phyloP scores from a whole-genome alignment of 164 flowering plant genomes.

The Macadamia integrifolia region DNA sequence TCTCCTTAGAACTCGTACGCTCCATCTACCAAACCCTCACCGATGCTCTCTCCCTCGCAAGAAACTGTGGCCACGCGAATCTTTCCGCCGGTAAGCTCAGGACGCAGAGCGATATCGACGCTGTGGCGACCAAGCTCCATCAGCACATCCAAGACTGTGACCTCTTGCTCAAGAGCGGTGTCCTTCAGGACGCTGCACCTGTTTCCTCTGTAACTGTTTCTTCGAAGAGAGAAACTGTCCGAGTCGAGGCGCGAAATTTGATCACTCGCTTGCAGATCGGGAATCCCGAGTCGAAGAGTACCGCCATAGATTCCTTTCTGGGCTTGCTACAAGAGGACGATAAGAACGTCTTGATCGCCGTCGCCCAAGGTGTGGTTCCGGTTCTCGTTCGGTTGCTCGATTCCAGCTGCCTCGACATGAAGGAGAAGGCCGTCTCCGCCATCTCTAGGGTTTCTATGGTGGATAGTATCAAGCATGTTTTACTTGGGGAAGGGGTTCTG shows the following conservation, averaged over 20 bases:
- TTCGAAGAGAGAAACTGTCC: slow-evolving; percentile 40
- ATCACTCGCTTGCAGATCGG: slow-evolving; percentile 86
- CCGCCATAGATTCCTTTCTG: slow-evolving; percentile 61
- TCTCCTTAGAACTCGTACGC: slow-evolving; percentile 39
- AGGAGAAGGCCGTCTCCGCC: slow-evolving; percentile 65
- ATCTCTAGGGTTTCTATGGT: slow-evolving; percentile 69
- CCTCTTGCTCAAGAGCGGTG: slow-evolving; percentile 50
- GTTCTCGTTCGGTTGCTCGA: slow-evolving; percentile 63
- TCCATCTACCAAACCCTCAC: slow-evolving; percentile 33
- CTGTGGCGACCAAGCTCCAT: slow-evolving; percentile 38
- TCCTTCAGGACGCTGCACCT: slow-evolving; percentile 30
- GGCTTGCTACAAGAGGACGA: slow-evolving; percentile 60
- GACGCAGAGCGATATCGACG: slow-evolving; percentile 62
- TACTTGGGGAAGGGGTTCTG: slow-evolving; percentile 71
- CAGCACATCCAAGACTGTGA: slow-evolving; percentile 39
- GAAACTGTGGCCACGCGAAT: slow-evolving; percentile 23
- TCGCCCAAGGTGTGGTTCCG: slow-evolving; percentile 81
- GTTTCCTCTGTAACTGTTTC: background rate
- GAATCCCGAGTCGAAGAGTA: slow-evolving; percentile 47
- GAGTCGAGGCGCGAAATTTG: slow-evolving; percentile 50
- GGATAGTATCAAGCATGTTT: slow-evolving; percentile 60
- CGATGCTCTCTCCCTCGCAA: slow-evolving; percentile 31
- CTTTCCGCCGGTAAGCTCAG: slow-evolving; percentile 47
- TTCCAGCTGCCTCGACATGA: slow-evolving; percentile 50
- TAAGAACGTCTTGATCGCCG: slow-evolving; percentile 78